Conservation (phyloP, 1,284 basidiomycete genomes). For the Sanghuangporus weigelae region DNA sequence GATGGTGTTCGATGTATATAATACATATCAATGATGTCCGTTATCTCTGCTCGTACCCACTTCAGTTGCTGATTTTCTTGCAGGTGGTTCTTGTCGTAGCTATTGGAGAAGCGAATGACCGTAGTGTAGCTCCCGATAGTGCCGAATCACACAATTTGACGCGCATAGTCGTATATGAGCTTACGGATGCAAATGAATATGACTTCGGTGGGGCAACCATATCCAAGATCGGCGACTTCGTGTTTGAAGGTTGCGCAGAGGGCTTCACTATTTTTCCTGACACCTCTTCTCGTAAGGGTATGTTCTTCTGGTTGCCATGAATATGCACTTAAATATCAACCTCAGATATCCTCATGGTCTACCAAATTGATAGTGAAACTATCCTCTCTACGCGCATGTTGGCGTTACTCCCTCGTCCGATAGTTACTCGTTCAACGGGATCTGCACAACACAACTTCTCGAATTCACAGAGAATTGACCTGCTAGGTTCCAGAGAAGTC, state of each 20-base stretch:
- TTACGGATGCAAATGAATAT: not conserved
- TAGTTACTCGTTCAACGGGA: not conserved
- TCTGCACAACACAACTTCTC: not conserved
- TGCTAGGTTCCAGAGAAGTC: not conserved
- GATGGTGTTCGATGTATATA: conserved; percentile 42
- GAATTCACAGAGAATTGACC: not conserved
- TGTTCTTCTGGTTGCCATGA: not conserved
- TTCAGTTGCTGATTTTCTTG: not conserved
- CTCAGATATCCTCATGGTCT: conserved; percentile 7
- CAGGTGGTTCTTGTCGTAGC: conserved; percentile 8
- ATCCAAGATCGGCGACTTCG: conserved; percentile 9
- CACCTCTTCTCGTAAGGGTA: not conserved
- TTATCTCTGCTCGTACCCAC: not conserved
- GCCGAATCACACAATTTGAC: conserved; percentile 11
- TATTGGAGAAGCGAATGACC: conserved; percentile 7
- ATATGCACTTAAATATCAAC: not conserved
- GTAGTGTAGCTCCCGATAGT: conserved; percentile 3
- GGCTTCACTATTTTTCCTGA: not conserved
- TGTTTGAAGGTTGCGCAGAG: conserved; percentile 8
- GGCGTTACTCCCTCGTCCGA: not conserved
- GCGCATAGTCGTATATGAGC: conserved; percentile 10
- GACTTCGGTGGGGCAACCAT: conserved; percentile 6
- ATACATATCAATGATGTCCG: conserved; percentile 42
- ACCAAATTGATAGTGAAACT: not conserved
- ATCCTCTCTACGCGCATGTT: conserved; percentile 2